These are phyloP conservation scores for Tricholoma terreum DNA, from an alignment of 768 basidiomycete species.

Conservation along the genomic window DNA sequence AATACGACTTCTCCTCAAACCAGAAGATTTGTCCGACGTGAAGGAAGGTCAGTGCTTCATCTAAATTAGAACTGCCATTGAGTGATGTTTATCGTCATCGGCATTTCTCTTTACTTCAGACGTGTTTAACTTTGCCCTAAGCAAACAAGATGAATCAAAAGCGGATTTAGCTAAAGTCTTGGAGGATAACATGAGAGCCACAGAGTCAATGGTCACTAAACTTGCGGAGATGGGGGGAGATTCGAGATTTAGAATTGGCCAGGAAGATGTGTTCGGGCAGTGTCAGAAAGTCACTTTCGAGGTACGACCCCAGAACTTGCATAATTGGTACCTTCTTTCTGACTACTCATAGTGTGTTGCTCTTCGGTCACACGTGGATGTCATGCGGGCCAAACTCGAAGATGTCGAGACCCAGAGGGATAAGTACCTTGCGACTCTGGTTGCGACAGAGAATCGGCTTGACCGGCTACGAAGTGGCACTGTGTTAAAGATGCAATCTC, in stretches of 20 bases:
- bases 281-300: conserved; percentile 58
- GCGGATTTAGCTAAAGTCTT: conserved; percentile 43
- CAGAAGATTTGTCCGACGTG: conserved; percentile 45
- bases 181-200: conserved; percentile 53
- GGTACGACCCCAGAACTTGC: conserved; percentile 35
- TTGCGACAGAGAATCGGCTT: conserved; percentile 55
- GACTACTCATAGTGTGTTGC: conserved; percentile 44
- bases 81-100: conserved; percentile 8
- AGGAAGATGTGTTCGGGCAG: conserved; percentile 40
- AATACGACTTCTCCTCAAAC: conserved; percentile 54
- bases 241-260: conserved; percentile 28
- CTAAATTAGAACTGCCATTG: conserved; percentile 26
- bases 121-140: conserved; percentile 45
- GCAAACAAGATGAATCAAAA: conserved; percentile 34
- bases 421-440: conserved; percentile 47
- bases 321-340: conserved; percentile 8
- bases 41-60: conserved; percentile 36
- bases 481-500: conserved; percentile 45
- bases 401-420: conserved; percentile 50
- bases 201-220: conserved; percentile 55
- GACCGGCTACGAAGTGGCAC: conserved; percentile 59
- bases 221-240: conserved; percentile 47
- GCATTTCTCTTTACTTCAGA: conserved; percentile 27
- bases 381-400: conserved; percentile 46
- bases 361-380: conserved; percentile 55